Base-by-base conservation (phyloP, 495 filamentous ascomycete species). In the Aspergillus steynii region DNA sequence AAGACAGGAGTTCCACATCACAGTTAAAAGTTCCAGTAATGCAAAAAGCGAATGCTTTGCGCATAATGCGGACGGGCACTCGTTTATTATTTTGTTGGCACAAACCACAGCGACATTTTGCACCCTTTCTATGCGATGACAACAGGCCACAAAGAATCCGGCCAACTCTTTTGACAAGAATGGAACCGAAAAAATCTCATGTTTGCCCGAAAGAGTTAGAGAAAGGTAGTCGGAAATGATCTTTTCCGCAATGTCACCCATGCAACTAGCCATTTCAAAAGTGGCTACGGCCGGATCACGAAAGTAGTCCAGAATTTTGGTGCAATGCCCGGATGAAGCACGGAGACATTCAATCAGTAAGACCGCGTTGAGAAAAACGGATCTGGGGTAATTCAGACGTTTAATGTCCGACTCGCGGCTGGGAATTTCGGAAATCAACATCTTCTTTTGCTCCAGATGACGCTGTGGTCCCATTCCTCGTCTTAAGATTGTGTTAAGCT, bases 1-100 rank as follows among this genome's bases (percentile, higher is more conserved):
- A 6, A 98, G 80, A 68, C 96, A 98, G 68, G 93, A 94, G 28
- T 82, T 83, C 94, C 93, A 99, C 88, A 99, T 91, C 42, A 97
- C 83, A 2, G 91, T 91, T 46, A 99, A 75, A 4, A 99, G 84
- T 69, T 98, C 95, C 6, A 98, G 80, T 34, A 99, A 81, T 5
- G 93, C 90, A 77, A 97, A 98, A 0, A 99, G 79, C 6, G 95
- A 96, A 12, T 86, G 83, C 65, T 89, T 89, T 65, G 96, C 90
- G 66, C 96, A 98, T 0, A 99, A 82, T 25, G 92, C 88, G 4
- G 95, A 97, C 3, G 95, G 95, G 46, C 94, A 89, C 62, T 89
- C 84, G 27, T 74, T 79, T 57, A 98, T 88, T 56, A 98, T 91
- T 59, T 85, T 89, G 66, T 96, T 91, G 0, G 93, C 93, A 67